These are phyloP conservation scores for Monosporascus sp. DNA, from an alignment of 2,329 filamentous ascomycete species.

Conservation along the genomic window DNA sequence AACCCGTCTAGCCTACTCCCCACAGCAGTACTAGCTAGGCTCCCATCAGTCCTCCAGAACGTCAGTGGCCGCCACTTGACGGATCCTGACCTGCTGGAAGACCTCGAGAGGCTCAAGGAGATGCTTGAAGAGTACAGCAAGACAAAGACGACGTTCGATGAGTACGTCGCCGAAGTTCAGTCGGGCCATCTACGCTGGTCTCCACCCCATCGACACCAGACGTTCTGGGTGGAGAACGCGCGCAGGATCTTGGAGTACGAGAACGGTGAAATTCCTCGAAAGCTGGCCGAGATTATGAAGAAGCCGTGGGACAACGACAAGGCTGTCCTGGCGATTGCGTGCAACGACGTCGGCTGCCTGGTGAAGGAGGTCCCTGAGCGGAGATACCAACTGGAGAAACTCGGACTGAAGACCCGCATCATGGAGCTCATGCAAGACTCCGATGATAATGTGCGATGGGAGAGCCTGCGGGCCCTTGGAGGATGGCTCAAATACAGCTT, in stretches of 20 bases:
- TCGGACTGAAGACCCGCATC: constrained; percentile 78
- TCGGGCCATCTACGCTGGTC: constrained; percentile 90
- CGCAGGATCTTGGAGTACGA: constrained; percentile 80
- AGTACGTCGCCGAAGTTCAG: constrained; percentile 82
- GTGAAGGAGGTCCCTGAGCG: constrained; percentile 88
- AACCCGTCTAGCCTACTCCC: constrained; percentile 74
- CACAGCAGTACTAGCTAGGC: constrained; percentile 77
- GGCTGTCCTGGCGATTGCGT: constrained; percentile 86
- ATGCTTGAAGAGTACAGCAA: constrained; percentile 64
- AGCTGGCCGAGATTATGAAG: constrained; percentile 78
- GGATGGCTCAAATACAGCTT: constrained; percentile 63
- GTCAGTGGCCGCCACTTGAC: constrained; percentile 57
- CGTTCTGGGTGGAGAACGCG: constrained; percentile 91
- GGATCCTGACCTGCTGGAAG: constrained; percentile 60
- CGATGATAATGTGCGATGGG: constrained; percentile 87
- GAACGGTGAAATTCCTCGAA: constrained; percentile 71
- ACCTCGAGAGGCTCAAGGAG: constrained; percentile 56
- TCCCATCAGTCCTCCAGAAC: constrained; percentile 64
- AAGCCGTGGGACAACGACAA: constrained; percentile 74
- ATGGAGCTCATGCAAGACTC: constrained; percentile 92
- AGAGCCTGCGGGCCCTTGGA: constrained; percentile 78
- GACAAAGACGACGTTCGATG: constrained; percentile 75
- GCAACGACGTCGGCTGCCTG: constrained; percentile 84
- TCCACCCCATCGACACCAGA: constrained; percentile 78
- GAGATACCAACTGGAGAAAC: constrained; percentile 71